A percentile compares a stretch with the other conserved stretches of the same genome.
Conservation (phyloP, 2,329 filamentous ascomycete genomes). For the Emydomyces testavorans region DNA sequence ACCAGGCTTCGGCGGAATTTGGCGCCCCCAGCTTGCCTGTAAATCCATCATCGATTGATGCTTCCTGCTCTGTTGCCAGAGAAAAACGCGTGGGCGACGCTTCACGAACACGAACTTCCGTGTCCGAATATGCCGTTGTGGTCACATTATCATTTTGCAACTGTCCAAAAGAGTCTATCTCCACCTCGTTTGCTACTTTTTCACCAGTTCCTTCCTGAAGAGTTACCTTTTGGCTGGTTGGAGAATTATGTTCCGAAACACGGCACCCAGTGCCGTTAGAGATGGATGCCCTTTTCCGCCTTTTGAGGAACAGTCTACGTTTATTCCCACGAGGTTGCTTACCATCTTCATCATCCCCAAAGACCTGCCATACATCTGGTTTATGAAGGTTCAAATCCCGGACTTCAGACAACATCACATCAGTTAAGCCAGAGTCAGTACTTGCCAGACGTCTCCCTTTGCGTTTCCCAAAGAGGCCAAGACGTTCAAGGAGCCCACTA, state of each 20-base stretch:
- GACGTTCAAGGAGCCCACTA: not conserved
- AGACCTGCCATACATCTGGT: not conserved
- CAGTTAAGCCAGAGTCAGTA: not conserved
- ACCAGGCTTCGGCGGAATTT: slow-evolving; percentile 15
- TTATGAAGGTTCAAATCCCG: not conserved
- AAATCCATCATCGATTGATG: not conserved
- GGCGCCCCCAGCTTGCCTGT: not conserved
- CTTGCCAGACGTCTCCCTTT: not conserved
- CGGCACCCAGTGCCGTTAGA: not conserved
- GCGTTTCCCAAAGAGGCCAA: not conserved
- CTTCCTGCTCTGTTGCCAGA: not conserved
- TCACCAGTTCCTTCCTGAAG: not conserved
- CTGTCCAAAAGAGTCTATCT: not conserved
- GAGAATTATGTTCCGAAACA: not conserved
- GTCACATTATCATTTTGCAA: not conserved
- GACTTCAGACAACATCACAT: slow-evolving; percentile 1
- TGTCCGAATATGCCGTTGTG: not conserved
- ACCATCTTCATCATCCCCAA: not conserved
- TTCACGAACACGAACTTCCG: not conserved
- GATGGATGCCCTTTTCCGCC: slow-evolving; percentile 6
- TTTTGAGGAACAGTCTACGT: not conserved
- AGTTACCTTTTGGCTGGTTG: not conserved
- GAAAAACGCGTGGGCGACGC: not conserved
- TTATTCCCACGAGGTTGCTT: not conserved
- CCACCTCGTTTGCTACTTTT: not conserved